Evolutionary conservation across 2,329 filamentous ascomycete species (phyloP).

Genomic region (Stachybotrys echinatus): DNA sequence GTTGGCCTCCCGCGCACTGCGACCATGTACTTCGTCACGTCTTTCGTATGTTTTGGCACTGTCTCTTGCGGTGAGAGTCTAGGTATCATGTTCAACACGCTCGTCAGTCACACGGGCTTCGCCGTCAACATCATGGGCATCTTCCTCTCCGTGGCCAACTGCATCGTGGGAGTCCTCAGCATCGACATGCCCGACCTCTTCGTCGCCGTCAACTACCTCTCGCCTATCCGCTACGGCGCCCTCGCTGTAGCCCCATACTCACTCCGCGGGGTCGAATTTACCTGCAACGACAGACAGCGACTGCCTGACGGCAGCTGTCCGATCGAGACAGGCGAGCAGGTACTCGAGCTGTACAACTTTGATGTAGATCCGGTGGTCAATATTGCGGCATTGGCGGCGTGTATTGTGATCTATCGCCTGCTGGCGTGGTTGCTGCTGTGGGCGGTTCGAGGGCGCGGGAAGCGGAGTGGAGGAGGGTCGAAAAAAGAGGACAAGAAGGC

Average conservation of each 20-base stretch:
- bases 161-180: slow-evolving; percentile 67
- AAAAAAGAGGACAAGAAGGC: background rate
- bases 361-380: slow-evolving; percentile 57
- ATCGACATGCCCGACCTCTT: slow-evolving; percentile 64
- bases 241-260: slow-evolving; percentile 64
- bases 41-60: slow-evolving; percentile 67
- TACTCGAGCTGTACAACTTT: slow-evolving; percentile 61
- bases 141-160: slow-evolving; percentile 63
- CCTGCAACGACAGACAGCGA: slow-evolving; percentile 55
- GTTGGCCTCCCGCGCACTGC: slow-evolving; percentile 59
- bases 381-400: slow-evolving; percentile 56
- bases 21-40: slow-evolving; percentile 60
- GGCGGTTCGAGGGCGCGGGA: slow-evolving; percentile 30
- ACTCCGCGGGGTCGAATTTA: slow-evolving; percentile 55
- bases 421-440: slow-evolving; percentile 56
- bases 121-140: slow-evolving; percentile 68
- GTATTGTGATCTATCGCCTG: slow-evolving; percentile 59
- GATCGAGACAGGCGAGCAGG: slow-evolving; percentile 61
- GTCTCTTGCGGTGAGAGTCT: slow-evolving; percentile 70
- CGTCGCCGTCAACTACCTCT: slow-evolving; percentile 64
- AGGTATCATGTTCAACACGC: slow-evolving; percentile 75
- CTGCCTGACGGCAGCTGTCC: slow-evolving; percentile 57
- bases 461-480: background rate
- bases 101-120: slow-evolving; percentile 70
- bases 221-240: slow-evolving; percentile 64